Evolutionary conservation across 768 basidiomycete species (phyloP), one percentile per base, ranked within the genome.

Genomic region (Lactarius evosmus): DNA sequence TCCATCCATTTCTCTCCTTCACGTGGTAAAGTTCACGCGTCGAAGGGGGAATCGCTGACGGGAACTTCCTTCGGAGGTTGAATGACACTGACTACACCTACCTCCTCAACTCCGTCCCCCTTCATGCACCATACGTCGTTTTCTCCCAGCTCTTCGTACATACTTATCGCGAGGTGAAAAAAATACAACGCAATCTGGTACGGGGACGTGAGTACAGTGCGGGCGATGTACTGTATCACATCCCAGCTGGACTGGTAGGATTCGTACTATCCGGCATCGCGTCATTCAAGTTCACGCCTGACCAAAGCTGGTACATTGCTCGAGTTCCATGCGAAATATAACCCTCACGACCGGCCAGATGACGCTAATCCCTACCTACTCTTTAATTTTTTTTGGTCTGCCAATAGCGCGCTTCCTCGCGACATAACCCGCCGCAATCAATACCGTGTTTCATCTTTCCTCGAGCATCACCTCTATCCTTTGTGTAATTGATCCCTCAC

Each of bases 211-310:
- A 34, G 38, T 36, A 27, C 70, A 93, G 92, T 87, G 51, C 96
- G 94, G 94, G 93, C 91, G 7, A 77, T 85, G 8, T 76, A 91
- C 55, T 96, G 93, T 93, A 85, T 95, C 58, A 60, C 88, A 4
- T 95, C 93, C 74, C 85, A 92, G 69, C 69, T 89, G 32, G 83
- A 9, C 81, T 95, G 53, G 85, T 86, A 54, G 88, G 85, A 12
- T 95, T 95, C 71, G 79, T 88, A 5, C 79, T 96, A 60, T 76
- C 93, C 9, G 95, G 95, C 17, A 85, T 96, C 41, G 83, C 79
- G 62, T 85, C 85, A 4, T 98, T 96, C 84, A 67, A 85, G 83
- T 77, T 80, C 57, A 81, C 84, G 14, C 72, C 76, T 27, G 80
- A 79, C 44, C 76, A 89, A 72, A 79, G 91, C 91, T 56, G 83